Evolutionary conservation across 331 rosid species (phyloP), one percentile per base, ranked within the genome.

Genomic region (Acacia concinna): DNA sequence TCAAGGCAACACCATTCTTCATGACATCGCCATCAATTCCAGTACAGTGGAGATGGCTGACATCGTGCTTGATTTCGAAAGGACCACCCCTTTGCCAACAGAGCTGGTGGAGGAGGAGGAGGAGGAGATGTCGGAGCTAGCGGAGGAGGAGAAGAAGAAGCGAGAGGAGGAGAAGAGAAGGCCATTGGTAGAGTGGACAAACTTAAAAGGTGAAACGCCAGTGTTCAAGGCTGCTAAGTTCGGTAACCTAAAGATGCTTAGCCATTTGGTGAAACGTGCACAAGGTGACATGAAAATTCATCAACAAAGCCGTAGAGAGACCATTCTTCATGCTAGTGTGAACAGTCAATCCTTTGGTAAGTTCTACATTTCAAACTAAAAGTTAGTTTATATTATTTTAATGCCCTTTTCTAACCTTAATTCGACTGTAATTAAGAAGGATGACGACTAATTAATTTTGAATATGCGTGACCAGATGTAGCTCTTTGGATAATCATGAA

Each of bases 181-280:
- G 62, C 2, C 40, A 66, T 25, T 72, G 3, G 0, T 79, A 5
- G 84, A 73, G 69, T 0, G 9, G 4, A n/a, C 1, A 21, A 80
- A 80, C 75, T 0, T 0, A 3, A 11, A 7, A 14, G 84, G 79
- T 20, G 79, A 74, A 80, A 65, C 75, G 12, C 84, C 84, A 11
- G n/a, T 74, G 25, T 81, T 65, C 47, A 41, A 34, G 20, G 79
- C 84, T 30, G 84, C 84, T 0, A 66, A 21, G 78, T 9, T 12
- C 34, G 75, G 84, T 1, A 80, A 52, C 8, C 23, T 65, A 0
- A 30, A 51, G 27, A 54, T 74, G 80, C 41, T 74, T 6, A 23
- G 15, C 10, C 38, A 67, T 13, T 27, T 67, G 71, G 54, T 51
- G 32, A 66, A 49, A 14, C 3, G 2, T 20, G 25, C 5, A 37